Percentiles rank a stretch among this genome's conserved stretches.
Evolutionary conservation across 352 stramenopile species (phyloP).

Genomic region (Aphanomyces invadans): DNA sequence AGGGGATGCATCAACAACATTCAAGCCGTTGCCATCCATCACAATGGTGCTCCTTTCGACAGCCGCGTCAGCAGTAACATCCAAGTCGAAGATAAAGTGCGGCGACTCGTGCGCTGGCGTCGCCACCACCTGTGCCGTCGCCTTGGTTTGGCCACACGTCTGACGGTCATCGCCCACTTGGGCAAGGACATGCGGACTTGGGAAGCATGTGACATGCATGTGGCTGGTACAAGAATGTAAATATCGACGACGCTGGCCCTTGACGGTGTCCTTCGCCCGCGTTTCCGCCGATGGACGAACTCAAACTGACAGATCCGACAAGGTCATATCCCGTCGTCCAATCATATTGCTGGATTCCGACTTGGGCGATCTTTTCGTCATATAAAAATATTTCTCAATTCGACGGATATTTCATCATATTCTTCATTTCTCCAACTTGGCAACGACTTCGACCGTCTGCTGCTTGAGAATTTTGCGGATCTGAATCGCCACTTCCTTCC

Average conservation of each 20-base stretch:
- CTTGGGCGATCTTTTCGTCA: background rate
- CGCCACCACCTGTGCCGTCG: background rate
- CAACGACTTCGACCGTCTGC: constrained; percentile 70
- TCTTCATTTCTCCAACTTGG: constrained; percentile 46
- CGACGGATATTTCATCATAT: too few relatives aligned
- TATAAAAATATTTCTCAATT: background rate
- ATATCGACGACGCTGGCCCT: too few relatives aligned
- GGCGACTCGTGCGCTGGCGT: background rate
- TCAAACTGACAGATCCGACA: background rate
- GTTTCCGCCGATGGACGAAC: background rate
- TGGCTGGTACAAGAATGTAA: too few relatives aligned
- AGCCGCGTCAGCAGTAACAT: too few relatives aligned
- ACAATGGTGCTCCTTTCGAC: too few relatives aligned
- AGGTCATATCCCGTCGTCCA: background rate
- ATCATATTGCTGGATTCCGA: background rate
- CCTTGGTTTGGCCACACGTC: background rate
- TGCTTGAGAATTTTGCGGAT: constrained; percentile 81
- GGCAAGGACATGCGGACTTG: background rate
- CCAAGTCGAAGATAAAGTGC: background rate
- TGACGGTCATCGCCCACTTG: too few relatives aligned
- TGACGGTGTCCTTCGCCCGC: too few relatives aligned
- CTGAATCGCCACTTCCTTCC: constrained; percentile 73
- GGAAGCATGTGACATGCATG: background rate
- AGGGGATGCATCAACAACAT: background rate
- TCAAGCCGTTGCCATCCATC: background rate